Conservation (phyloP, 169 alveolate species). For the Sarcocystis neurona region DNA sequence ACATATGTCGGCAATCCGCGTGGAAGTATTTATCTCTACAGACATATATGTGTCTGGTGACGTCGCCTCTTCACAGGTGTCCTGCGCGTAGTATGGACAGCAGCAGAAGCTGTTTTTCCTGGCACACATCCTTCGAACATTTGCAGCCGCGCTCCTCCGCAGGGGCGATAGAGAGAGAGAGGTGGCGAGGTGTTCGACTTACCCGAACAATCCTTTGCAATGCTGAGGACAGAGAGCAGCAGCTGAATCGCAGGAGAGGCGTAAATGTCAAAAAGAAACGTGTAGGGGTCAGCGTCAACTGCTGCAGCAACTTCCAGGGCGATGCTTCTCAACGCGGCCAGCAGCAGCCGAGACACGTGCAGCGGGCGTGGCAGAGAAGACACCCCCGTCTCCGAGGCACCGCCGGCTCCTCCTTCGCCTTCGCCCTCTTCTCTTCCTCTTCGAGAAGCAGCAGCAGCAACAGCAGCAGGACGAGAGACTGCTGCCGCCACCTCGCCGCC, state of each 20-base stretch:
- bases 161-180: too few relatives aligned
- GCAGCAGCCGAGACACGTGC: not conserved
- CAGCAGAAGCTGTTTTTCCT: too few relatives aligned
- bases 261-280: slow-evolving; percentile 9
- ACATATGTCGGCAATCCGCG: not conserved
- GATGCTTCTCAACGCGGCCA: not conserved
- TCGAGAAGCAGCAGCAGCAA: not conserved
- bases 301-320: not conserved
- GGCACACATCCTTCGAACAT: too few relatives aligned
- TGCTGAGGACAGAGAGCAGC: not conserved
- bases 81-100: too few relatives aligned
- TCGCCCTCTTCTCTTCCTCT: not conserved
- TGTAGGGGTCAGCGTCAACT: not conserved
- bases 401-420: not conserved
- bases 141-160: too few relatives aligned
- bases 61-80: too few relatives aligned
- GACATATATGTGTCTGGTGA: too few relatives aligned
- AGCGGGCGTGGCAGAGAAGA: not conserved
- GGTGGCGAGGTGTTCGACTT: not conserved
- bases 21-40: too few relatives aligned
- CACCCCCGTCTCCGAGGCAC: not conserved
- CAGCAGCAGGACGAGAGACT: not conserved
- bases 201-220: not conserved
- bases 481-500: too few relatives aligned
- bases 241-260: slow-evolving; percentile 27